Evolutionary conservation across 108 stramenopile genomes (phyloP).

Genomic region (Skeletonema tropicum): DNA sequence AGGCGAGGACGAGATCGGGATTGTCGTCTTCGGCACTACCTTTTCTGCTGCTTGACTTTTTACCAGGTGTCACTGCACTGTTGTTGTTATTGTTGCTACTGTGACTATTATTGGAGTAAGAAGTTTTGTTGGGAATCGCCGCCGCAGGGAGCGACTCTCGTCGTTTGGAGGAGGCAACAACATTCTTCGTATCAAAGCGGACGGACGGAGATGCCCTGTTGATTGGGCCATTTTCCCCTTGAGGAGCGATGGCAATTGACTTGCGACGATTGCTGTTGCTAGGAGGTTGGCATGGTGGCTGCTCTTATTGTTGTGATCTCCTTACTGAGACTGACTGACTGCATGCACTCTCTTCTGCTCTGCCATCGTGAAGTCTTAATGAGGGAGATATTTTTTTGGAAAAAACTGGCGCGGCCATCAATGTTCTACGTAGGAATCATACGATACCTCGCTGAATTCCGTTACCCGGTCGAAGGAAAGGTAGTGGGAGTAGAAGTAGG

Average conservation of each 20-base stretch:
- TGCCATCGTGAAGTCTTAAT: too few relatives aligned
- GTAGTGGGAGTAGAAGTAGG: too few relatives aligned
- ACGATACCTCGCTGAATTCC: too few relatives aligned
- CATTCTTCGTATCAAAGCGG: neutral
- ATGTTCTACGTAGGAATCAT: too few relatives aligned
- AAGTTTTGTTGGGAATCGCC: neutral
- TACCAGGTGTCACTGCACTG: slow-evolving; percentile 1
- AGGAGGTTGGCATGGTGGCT: neutral
- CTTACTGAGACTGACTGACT: too few relatives aligned
- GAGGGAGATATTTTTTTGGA: too few relatives aligned
- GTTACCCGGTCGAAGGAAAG: too few relatives aligned
- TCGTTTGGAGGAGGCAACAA: neutral
- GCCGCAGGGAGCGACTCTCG: neutral
- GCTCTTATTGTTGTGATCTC: neutral
- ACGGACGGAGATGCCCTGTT: neutral
- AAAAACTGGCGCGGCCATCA: too few relatives aligned
- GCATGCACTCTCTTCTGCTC: too few relatives aligned
- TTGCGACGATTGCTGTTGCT: neutral
- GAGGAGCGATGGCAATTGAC: neutral
- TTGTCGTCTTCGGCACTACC: neutral
- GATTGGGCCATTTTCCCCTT: neutral
- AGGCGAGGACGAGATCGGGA: slow-evolving; percentile 18
- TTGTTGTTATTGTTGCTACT: neutral
- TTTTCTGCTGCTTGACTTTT: neutral
- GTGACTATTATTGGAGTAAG: too few relatives aligned